phyloP scores from a whole-genome alignment of 2,329 filamentous ascomycete species.

The Botrytis pseudocinerea region DNA sequence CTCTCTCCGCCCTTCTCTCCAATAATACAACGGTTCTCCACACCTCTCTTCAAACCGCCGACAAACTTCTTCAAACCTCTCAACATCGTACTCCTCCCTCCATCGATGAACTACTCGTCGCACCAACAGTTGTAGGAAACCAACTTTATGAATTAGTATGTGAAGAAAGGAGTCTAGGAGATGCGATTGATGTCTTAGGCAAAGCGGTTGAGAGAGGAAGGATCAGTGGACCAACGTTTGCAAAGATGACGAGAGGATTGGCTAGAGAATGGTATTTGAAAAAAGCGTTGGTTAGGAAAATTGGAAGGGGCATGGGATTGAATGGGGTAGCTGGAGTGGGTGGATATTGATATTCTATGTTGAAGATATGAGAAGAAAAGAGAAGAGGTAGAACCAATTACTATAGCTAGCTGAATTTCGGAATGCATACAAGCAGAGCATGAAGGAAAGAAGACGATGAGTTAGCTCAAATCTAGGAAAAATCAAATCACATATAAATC shows the following conservation, averaged over 20 bases:
- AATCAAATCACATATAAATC: not conserved
- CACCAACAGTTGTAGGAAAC: slow-evolving; percentile 87
- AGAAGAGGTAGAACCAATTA: not conserved
- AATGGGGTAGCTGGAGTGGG: slow-evolving; percentile 27
- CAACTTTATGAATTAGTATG: slow-evolving; percentile 88
- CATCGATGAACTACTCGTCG: slow-evolving; percentile 90
- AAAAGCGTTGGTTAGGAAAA: slow-evolving; percentile 78
- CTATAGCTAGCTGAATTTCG: not conserved
- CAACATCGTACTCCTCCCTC: slow-evolving; percentile 67
- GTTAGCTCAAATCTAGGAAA: not conserved
- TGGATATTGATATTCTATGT: slow-evolving; percentile 10
- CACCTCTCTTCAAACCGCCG: slow-evolving; percentile 74
- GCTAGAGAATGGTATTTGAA: slow-evolving; percentile 82
- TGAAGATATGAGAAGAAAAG: not conserved
- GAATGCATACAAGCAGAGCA: not conserved
- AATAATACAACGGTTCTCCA: slow-evolving; percentile 79
- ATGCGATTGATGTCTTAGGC: slow-evolving; percentile 81
- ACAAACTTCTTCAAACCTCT: slow-evolving; percentile 73
- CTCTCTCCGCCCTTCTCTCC: slow-evolving; percentile 68
- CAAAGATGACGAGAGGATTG: slow-evolving; percentile 72
- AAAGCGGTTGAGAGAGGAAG: slow-evolving; percentile 72
- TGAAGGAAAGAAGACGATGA: not conserved
- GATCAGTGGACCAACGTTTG: slow-evolving; percentile 71
- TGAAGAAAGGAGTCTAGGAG: slow-evolving; percentile 82
- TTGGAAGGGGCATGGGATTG: slow-evolving; percentile 74